A percentile compares a stretch with the other conserved stretches of the same genome.
phyloP scores from a whole-genome alignment of 768 basidiomycete species.

The Hirschioporus abietinus region DNA sequence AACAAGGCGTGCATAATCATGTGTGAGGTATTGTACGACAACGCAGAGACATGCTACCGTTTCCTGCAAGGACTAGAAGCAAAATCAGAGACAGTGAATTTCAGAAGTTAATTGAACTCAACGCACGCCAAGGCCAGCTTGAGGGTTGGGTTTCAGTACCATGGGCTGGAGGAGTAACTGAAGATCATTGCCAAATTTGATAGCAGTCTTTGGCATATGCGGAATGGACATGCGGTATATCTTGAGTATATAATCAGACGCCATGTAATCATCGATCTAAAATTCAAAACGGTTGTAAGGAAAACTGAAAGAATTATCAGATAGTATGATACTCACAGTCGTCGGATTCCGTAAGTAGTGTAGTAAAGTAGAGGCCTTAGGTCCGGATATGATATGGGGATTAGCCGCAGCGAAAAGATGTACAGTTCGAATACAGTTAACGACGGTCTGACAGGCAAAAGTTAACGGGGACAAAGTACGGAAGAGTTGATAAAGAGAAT shows the following conservation, averaged over 20 bases:
- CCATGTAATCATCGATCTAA: constrained; percentile 77
- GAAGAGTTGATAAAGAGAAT: constrained; percentile 41
- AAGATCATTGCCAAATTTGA: constrained; percentile 83
- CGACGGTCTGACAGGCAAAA: constrained; percentile 51
- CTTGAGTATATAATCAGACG: constrained; percentile 81
- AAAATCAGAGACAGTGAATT: constrained; percentile 3
- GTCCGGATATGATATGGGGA: constrained; percentile 76
- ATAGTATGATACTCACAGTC: constrained; percentile 44
- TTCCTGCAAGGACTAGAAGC: constrained; percentile 74
- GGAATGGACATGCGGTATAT: constrained; percentile 85
- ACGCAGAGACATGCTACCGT: constrained; percentile 89
- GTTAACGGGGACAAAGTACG: neutral
- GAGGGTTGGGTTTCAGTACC: constrained; percentile 78
- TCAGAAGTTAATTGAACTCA: neutral
- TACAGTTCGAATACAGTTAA: constrained; percentile 82
- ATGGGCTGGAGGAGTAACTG: constrained; percentile 81
- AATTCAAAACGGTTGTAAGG: neutral
- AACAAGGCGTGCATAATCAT: constrained; percentile 74
- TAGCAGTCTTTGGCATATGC: constrained; percentile 83
- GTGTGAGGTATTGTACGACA: constrained; percentile 79
- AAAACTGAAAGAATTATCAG: neutral
- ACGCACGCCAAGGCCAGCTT: constrained; percentile 61
- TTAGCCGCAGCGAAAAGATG: constrained; percentile 79
- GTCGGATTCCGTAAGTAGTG: constrained; percentile 85
- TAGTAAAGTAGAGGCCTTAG: constrained; percentile 78